phyloP scores from a whole-genome alignment of 805 yeast genomes.

The Candida cerambycidarum region DNA sequence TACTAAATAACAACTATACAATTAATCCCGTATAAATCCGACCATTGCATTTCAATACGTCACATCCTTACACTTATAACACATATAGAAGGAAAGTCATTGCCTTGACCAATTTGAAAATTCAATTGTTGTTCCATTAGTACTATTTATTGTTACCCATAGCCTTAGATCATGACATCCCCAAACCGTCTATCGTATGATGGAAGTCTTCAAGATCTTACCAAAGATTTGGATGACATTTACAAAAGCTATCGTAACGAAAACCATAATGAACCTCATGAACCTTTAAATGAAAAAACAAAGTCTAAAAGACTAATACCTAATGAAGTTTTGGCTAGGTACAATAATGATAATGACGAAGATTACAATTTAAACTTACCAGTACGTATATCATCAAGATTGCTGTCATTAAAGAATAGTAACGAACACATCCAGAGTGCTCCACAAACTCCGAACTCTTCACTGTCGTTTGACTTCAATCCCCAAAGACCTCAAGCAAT shows the following conservation, averaged over 20 bases:
- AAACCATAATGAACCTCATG: background rate
- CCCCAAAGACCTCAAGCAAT: slow-evolving; percentile 22
- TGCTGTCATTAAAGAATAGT: slow-evolving; percentile 21
- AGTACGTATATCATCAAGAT: slow-evolving; percentile 25
- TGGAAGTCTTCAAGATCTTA: slow-evolving; percentile 13
- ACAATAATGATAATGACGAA: slow-evolving; percentile 1
- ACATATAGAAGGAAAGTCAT: no score
- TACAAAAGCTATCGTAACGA: slow-evolving; percentile 19
- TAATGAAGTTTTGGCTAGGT: slow-evolving; percentile 4
- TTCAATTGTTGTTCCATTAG: no score
- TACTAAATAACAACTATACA: background rate
- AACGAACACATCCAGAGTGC: slow-evolving; percentile 21
- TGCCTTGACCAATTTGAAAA: no score
- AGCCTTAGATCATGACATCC: slow-evolving; percentile 1
- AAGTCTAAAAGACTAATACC: slow-evolving; percentile 12
- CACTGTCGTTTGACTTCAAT: slow-evolving; percentile 33
- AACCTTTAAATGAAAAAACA: background rate
- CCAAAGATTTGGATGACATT: slow-evolving; percentile 26
- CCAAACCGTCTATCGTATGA: slow-evolving; percentile 8
- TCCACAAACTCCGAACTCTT: slow-evolving; percentile 31
- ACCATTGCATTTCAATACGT: background rate
- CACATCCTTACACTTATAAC: background rate
- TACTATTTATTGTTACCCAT: background rate
- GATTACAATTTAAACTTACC: slow-evolving; percentile 10
- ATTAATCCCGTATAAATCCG: background rate